These are phyloP conservation scores for Theileria annulata DNA, from an alignment of 169 alveolate genomes.

Conservation along the genomic window DNA sequence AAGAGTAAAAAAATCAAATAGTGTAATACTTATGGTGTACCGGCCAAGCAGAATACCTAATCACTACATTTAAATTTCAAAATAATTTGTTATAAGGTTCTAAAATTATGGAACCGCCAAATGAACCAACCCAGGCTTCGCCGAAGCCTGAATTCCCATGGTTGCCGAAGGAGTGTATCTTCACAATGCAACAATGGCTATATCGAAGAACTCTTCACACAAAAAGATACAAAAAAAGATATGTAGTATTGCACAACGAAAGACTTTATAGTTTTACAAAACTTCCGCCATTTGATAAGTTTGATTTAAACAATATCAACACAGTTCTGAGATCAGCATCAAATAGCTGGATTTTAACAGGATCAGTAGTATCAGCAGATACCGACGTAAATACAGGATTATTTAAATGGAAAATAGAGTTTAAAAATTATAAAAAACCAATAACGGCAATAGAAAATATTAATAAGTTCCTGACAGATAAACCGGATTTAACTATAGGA, in stretches of 20 bases:
- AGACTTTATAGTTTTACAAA: slow-evolving; percentile 55
- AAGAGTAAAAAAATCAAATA: background rate
- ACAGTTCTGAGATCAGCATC: slow-evolving; percentile 27
- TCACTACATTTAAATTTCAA: background rate
- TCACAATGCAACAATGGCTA: slow-evolving; percentile 70
- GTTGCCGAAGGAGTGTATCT: slow-evolving; percentile 58
- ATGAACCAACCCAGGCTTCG: background rate
- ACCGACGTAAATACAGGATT: slow-evolving; percentile 33
- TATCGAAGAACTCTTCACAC: slow-evolving; percentile 55
- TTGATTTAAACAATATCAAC: slow-evolving; percentile 23
- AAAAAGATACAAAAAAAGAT: slow-evolving; percentile 55
- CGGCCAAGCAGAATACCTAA: background rate
- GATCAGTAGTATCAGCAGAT: slow-evolving; percentile 59
- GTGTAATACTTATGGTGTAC: slow-evolving; percentile 10
- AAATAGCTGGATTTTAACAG: slow-evolving; percentile 66
- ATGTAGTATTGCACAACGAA: slow-evolving; percentile 52
- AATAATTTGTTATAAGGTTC: background rate
- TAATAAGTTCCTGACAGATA: slow-evolving; percentile 7
- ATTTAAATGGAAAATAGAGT: slow-evolving; percentile 43
- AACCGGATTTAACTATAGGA: slow-evolving; percentile 7
- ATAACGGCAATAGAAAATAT: slow-evolving; percentile 13
- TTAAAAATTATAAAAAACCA: slow-evolving; percentile 20
- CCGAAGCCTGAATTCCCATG: slow-evolving; percentile 1
- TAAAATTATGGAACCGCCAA: slow-evolving; percentile 4
- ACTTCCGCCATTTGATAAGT: slow-evolving; percentile 30